phyloP scores from a whole-genome alignment of 169 alveolate genomes.

The Cryptosporidium baileyi region DNA sequence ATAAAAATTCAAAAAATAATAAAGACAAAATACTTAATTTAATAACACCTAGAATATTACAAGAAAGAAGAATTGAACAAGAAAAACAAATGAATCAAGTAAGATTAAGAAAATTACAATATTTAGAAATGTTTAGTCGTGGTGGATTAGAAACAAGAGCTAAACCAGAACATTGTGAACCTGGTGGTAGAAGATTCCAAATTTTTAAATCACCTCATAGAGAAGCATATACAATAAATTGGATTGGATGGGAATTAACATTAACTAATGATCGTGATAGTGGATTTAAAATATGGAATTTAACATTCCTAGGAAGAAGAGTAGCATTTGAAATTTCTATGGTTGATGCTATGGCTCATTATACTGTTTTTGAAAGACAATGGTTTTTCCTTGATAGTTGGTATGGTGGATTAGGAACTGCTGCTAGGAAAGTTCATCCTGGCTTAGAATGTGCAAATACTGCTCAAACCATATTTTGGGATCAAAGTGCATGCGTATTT shows the following conservation, averaged over 20 bases:
- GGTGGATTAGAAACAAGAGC: slow-evolving; percentile 76
- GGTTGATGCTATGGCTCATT: slow-evolving; percentile 79
- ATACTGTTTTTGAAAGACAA: slow-evolving; percentile 75
- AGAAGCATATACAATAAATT: slow-evolving; percentile 71
- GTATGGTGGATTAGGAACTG: slow-evolving; percentile 80
- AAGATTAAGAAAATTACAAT: slow-evolving; percentile 35
- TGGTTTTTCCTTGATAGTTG: slow-evolving; percentile 78
- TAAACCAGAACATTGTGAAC: slow-evolving; percentile 78
- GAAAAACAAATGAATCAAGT: slow-evolving; percentile 35
- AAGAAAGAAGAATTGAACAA: slow-evolving; percentile 24
- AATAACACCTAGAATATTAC: slow-evolving; percentile 15
- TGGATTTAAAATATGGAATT: slow-evolving; percentile 74
- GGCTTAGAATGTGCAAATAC: slow-evolving; percentile 77
- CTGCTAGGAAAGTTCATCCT: slow-evolving; percentile 75
- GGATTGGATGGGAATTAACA: slow-evolving; percentile 76
- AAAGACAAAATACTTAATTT: not conserved
- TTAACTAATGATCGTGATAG: slow-evolving; percentile 77
- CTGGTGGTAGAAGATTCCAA: slow-evolving; percentile 75
- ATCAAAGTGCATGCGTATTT: slow-evolving; percentile 74
- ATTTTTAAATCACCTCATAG: slow-evolving; percentile 67
- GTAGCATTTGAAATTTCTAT: slow-evolving; percentile 75
- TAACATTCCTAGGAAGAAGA: slow-evolving; percentile 73
- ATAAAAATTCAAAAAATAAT: not conserved
- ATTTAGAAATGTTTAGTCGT: slow-evolving; percentile 51
- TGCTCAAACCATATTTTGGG: slow-evolving; percentile 73